phyloP scores from a whole-genome alignment of 176 grass and related monocot species.

The Cenchrus fungigraminus region DNA sequence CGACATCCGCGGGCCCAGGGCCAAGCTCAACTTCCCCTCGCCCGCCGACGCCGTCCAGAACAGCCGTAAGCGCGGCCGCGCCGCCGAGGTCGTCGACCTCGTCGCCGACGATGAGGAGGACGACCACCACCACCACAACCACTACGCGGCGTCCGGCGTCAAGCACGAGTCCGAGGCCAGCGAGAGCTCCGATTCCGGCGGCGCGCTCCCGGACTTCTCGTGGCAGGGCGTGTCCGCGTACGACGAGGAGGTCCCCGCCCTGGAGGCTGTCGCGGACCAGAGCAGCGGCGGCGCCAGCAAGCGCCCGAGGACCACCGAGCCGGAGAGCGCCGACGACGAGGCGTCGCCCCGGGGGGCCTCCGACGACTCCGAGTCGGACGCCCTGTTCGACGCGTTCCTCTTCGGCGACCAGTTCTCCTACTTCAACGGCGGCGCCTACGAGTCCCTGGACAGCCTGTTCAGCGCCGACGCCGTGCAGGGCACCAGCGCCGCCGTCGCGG shows the following conservation, averaged over 20 bases:
- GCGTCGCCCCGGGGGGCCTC: slow-evolving; percentile 1
- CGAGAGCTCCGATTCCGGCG: background rate
- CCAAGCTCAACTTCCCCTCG: slow-evolving; percentile 84
- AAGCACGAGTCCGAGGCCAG: slow-evolving; percentile 32
- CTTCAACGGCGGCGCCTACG: slow-evolving; percentile 53
- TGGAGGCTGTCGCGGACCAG: background rate
- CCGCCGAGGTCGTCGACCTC: slow-evolving; percentile 12
- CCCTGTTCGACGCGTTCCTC: slow-evolving; percentile 40
- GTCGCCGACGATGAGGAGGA: slow-evolving; percentile 3
- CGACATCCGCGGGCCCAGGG: slow-evolving; percentile 61
- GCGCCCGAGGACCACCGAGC: slow-evolving; percentile 28
- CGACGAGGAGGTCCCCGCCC: background rate
- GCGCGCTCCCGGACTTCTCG: slow-evolving; percentile 57
- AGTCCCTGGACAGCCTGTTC: slow-evolving; percentile 57
- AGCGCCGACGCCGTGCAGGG: slow-evolving; percentile 55
- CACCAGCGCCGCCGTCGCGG: background rate
- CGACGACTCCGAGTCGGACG: slow-evolving; percentile 25
- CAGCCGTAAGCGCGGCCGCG: slow-evolving; percentile 28
- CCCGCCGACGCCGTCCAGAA: background rate
- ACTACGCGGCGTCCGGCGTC: background rate
- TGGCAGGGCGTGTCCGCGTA: slow-evolving; percentile 50
- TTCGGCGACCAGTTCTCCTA: slow-evolving; percentile 53
- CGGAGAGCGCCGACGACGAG: slow-evolving; percentile 6
- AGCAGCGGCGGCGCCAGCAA: slow-evolving; percentile 1
- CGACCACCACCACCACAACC: background rate